These are phyloP conservation scores for Marchantia polymorpha DNA, from an alignment of 225 moss, liverwort and hornwort genomes.

Conservation along the genomic window DNA sequence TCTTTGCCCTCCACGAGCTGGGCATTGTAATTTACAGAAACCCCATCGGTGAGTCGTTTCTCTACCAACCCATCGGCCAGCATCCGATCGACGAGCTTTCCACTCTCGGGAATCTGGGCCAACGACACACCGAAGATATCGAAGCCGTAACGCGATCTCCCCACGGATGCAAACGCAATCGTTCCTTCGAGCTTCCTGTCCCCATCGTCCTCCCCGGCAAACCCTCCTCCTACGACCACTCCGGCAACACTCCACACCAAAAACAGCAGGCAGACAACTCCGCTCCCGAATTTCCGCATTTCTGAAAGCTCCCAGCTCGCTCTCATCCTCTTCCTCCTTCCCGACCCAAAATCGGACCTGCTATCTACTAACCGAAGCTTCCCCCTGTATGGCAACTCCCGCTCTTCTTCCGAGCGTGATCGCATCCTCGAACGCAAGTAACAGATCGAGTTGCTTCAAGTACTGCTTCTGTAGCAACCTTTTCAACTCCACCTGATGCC, in stretches of 20 bases:
- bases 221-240: neutral
- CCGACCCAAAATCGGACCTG: too few relatives aligned
- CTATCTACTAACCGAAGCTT: too few relatives aligned
- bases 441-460: too few relatives aligned
- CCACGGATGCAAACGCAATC: slow-evolving; percentile 39
- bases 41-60: slow-evolving; percentile 56
- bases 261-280: neutral
- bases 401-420: too few relatives aligned
- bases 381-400: too few relatives aligned
- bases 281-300: neutral
- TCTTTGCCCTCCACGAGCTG: slow-evolving; percentile 59
- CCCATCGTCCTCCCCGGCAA: neutral
- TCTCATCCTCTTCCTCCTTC: too few relatives aligned
- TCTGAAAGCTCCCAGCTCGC: neutral
- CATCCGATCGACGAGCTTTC: neutral
- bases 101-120: slow-evolving; percentile 5
- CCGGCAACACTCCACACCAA: neutral
- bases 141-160: slow-evolving; percentile 41
- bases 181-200: slow-evolving; percentile 31
- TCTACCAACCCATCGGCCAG: slow-evolving; percentile 29
- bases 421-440: too few relatives aligned
- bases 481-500: too few relatives aligned
- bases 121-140: slow-evolving; percentile 57
- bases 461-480: too few relatives aligned
- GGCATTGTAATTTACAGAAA: slow-evolving; percentile 76